Percentiles rank a stretch among this genome's conserved stretches.
These are phyloP conservation scores for Suillus tomentosus DNA, from an alignment of 768 basidiomycete genomes.

Conservation along the genomic window DNA sequence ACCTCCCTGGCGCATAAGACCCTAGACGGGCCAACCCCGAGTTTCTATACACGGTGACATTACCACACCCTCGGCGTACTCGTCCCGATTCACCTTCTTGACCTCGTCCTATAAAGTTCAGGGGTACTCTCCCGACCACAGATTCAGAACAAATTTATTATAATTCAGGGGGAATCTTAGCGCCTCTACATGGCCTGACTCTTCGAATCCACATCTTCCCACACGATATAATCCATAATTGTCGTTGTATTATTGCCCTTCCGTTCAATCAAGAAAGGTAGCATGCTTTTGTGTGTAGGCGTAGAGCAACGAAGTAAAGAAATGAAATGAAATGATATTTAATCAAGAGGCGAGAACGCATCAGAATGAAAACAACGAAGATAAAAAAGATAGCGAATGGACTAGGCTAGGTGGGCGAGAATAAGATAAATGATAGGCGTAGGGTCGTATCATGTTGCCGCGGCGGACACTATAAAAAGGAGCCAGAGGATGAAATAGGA, in stretches of 20 bases:
- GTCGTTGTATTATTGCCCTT: background rate
- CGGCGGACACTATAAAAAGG: background rate
- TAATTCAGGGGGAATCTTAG: background rate
- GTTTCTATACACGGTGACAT: conserved; percentile 7
- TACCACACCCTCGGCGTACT: background rate
- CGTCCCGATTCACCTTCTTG: conserved; percentile 3
- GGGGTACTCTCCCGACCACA: background rate
- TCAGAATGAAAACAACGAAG: background rate
- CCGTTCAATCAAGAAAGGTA: conserved; percentile 7
- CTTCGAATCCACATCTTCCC: background rate
- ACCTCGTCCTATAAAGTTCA: conserved; percentile 7
- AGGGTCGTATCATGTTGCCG: background rate
- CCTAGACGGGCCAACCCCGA: background rate
- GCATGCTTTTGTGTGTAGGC: background rate
- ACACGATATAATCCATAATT: background rate
- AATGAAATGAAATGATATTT: background rate
- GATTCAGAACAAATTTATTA: conserved; percentile 4
- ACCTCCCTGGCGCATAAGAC: background rate
- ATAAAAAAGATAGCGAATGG: conserved; percentile 5
- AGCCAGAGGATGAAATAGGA: background rate
- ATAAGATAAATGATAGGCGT: conserved; percentile 1
- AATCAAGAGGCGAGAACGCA: background rate
- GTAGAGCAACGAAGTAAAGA: background rate
- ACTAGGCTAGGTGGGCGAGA: conserved; percentile 1
- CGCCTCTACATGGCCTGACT: background rate